Evolutionary conservation across 2,329 filamentous ascomycete species (phyloP).

Genomic region (Trichoderma asperellum): DNA sequence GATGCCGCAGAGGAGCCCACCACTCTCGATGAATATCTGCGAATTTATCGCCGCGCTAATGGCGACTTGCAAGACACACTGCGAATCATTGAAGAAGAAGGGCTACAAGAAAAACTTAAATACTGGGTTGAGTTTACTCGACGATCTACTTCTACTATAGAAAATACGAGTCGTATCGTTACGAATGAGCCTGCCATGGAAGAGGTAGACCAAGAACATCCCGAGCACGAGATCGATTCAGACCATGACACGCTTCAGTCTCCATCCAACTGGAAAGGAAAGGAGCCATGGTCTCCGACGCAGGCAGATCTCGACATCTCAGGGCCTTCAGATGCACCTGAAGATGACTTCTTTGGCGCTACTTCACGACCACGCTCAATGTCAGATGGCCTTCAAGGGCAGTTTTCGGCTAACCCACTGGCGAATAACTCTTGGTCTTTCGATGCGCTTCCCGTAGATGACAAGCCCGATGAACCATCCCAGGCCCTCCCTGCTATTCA

Average conservation of each 20-base stretch:
- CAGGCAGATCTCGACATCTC: constrained; percentile 25
- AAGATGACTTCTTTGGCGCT: constrained; percentile 28
- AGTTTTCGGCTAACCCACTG: constrained; percentile 53
- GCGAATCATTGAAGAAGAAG: constrained; percentile 64
- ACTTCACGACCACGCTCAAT: constrained; percentile 54
- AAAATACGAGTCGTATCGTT: constrained; percentile 32
- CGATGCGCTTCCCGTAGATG: constrained; percentile 42
- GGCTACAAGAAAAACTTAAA: constrained; percentile 59
- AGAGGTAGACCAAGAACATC: background rate
- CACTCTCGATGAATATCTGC: constrained; percentile 46
- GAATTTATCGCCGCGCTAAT: constrained; percentile 62
- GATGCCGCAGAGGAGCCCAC: constrained; percentile 29
- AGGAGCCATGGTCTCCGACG: constrained; percentile 32
- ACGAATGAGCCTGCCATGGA: background rate
- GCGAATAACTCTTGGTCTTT: constrained; percentile 67
- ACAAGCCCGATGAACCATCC: constrained; percentile 19
- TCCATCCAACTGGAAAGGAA: constrained; percentile 34
- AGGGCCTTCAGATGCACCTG: constrained; percentile 27
- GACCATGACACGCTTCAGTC: constrained; percentile 13
- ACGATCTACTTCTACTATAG: constrained; percentile 37
- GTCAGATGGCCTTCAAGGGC: constrained; percentile 59
- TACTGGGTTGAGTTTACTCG: constrained; percentile 62
- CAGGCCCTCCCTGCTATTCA: background rate
- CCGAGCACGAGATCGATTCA: background rate
- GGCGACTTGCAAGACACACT: constrained; percentile 64